Evolutionary conservation across 306 rosid genomes (phyloP), one percentile per base, ranked within the genome.

Genomic region (Prunus davidiana): DNA sequence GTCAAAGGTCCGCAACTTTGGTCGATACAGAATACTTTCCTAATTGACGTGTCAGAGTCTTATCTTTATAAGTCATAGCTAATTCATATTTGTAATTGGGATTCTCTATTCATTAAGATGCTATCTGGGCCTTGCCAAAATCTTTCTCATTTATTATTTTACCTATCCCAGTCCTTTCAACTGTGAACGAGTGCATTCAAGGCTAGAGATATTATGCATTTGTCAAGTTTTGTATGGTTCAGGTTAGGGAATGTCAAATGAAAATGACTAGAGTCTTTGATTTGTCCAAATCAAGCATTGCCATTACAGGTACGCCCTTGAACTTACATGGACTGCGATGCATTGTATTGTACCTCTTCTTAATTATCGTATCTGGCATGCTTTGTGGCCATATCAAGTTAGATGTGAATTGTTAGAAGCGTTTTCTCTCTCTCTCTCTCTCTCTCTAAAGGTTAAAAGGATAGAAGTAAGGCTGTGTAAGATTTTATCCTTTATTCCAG

Each of bases 61-160:
- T 47, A 47, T 47, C 66, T 61, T 61, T 61, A 22, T 61, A 61
- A 61, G 66, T 12, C 66, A 12, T 12, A 30, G 45, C 45, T 27
- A 63, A 63, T 63, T 30, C 67, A 63, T 63, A 63, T 63, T 43
- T 34, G 67, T 63, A 27, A 63, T 27, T 63, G 34, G n/a, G 67
- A 63, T 63, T 30, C 20, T 63, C 67, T 63, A 8, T 13, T 15
- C 28, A 27, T 11, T 63, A 30, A 63, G 46, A 13, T 12, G 10
- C 45, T 28, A 63, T 63, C 45, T 30, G 67, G 45, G 43, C 19
- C 30, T 63, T 63, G 45, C 43, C n/a, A 32, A 63, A 63, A 63
- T 13, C 12, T 27, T 34, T 63, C n/a, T 9, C 28, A 16, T 27
- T 63, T 63, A 63, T 63, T 28, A 30, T 30, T 27, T 63, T 28